These are phyloP conservation scores for Erodium maritimum DNA, from an alignment of 345 rosid genomes.

Conservation along the genomic window DNA sequence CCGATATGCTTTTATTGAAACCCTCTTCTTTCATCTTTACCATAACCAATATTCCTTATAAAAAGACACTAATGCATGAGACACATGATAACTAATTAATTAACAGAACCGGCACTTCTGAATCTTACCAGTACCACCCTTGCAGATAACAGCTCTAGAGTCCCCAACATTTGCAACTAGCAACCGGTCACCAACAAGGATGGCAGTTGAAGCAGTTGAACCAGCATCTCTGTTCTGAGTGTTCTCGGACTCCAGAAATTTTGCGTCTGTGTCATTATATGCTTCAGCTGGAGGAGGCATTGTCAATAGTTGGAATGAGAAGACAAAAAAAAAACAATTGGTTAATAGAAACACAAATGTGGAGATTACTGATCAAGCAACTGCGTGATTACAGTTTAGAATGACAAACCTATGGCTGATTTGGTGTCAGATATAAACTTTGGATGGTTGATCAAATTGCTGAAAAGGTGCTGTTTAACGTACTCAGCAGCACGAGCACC, in stretches of 20 bases:
- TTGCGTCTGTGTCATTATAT: slow-evolving; percentile 29
- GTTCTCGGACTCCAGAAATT: slow-evolving; percentile 23
- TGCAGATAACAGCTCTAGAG: slow-evolving; percentile 46
- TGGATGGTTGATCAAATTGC: slow-evolving; percentile 35
- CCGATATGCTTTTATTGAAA: no score
- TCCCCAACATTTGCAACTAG: slow-evolving; percentile 64
- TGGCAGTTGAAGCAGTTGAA: slow-evolving; percentile 47
- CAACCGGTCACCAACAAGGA: slow-evolving; percentile 33
- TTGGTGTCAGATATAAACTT: slow-evolving; percentile 32
- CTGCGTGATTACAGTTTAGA: background rate
- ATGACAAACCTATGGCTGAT: slow-evolving; percentile 32
- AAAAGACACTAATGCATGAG: no score
- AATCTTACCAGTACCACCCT: slow-evolving; percentile 37
- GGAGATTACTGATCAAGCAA: background rate
- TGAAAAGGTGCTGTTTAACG: slow-evolving; percentile 29
- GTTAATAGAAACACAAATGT: background rate
- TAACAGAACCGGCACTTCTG: background rate
- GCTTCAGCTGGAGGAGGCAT: slow-evolving; percentile 26
- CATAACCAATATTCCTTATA: no score
- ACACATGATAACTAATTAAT: no score
- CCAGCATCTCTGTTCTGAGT: slow-evolving; percentile 39
- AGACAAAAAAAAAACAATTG: background rate
- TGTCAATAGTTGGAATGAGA: background rate
- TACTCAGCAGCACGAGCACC: slow-evolving; percentile 41
- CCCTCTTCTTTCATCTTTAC: no score